A percentile compares a stretch with the other conserved stretches of the same genome.
phyloP scores from a whole-genome alignment of 495 filamentous ascomycete genomes.

The Penicillium salamii region DNA sequence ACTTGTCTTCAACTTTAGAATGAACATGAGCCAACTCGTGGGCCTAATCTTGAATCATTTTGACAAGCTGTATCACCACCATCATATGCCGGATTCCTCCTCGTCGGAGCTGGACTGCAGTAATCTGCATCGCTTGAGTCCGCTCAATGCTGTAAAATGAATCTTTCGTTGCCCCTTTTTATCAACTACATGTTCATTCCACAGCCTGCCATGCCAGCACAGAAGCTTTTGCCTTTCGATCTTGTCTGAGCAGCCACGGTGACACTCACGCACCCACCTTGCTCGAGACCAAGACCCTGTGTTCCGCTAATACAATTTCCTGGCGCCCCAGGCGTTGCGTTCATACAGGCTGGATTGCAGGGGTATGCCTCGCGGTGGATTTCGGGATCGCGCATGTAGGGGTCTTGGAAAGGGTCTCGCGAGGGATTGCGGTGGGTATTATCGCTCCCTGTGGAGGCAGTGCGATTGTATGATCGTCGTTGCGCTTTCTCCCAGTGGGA shows the following conservation, averaged over 20 bases:
- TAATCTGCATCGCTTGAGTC: too few relatives aligned
- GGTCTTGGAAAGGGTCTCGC: neutral
- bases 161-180: too few relatives aligned
- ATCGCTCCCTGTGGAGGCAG: neutral
- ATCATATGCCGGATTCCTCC: too few relatives aligned
- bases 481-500: neutral
- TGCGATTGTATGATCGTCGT: neutral
- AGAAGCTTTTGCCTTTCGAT: conserved; percentile 1
- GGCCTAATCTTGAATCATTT: too few relatives aligned
- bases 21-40: too few relatives aligned
- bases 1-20: too few relatives aligned
- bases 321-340: neutral
- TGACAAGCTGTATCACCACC: too few relatives aligned
- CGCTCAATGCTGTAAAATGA: too few relatives aligned
- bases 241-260: neutral
- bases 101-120: too few relatives aligned
- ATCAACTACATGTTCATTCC: too few relatives aligned
- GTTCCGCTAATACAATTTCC: conserved; percentile 2
- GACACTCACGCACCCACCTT: neutral
- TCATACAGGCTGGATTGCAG: conserved; percentile 2
- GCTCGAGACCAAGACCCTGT: neutral
- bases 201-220: conserved; percentile 1
- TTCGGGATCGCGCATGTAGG: neutral
- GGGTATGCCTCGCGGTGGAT: conserved; percentile 1
- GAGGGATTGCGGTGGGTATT: too few relatives aligned